Conservation (phyloP, 2,329 filamentous ascomycete genomes). For the Clonostachys rosea region DNA sequence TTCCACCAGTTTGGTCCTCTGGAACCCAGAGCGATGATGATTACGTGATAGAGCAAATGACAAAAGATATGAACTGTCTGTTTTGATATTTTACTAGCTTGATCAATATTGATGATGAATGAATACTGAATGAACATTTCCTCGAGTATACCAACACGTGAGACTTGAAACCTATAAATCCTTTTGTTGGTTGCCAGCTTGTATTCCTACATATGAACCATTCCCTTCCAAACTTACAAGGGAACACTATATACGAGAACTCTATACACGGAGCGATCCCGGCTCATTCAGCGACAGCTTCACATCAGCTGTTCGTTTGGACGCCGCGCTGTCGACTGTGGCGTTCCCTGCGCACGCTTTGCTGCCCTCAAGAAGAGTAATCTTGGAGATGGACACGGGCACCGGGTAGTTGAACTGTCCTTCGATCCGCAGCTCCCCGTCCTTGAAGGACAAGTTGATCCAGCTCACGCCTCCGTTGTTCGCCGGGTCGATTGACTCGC, state of each 20-base stretch:
- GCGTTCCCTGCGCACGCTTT: neutral
- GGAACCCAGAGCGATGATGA: too few relatives aligned
- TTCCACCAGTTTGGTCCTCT: too few relatives aligned
- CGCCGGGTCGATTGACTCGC: slow-evolving; percentile 58
- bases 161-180: too few relatives aligned
- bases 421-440: slow-evolving; percentile 41
- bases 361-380: slow-evolving; percentile 36
- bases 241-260: neutral
- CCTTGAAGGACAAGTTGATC: slow-evolving; percentile 55
- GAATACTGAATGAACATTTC: too few relatives aligned
- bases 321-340: neutral
- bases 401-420: slow-evolving; percentile 50
- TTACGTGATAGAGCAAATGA: too few relatives aligned
- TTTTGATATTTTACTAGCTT: too few relatives aligned
- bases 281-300: slow-evolving; percentile 6
- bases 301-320: slow-evolving; percentile 1
- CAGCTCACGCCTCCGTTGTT: slow-evolving; percentile 33
- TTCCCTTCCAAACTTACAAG: neutral
- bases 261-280: neutral
- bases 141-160: too few relatives aligned
- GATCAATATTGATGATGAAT: too few relatives aligned
- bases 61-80: too few relatives aligned
- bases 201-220: neutral
- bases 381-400: slow-evolving; percentile 34
- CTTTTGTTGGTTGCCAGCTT: too few relatives aligned